phyloP scores from a whole-genome alignment of 306 rosid species.

The Vigna nakashimae region DNA sequence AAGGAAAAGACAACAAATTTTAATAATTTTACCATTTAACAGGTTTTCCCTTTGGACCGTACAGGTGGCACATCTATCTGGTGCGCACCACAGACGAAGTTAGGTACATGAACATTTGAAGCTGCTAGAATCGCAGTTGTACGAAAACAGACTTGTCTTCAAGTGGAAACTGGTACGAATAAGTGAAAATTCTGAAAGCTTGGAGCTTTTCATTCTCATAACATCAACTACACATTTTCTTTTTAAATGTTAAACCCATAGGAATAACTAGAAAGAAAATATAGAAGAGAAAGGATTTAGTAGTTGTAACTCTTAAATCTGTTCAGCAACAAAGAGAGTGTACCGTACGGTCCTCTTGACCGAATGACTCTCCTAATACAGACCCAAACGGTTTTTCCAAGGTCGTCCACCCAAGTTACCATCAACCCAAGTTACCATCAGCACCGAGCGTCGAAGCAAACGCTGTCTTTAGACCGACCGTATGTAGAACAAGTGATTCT shows the following conservation, averaged over 20 bases:
- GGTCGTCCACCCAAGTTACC: no score
- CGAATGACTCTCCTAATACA: no score
- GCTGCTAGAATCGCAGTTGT: neutral
- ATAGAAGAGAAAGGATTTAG: neutral
- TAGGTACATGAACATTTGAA: conserved; percentile 6
- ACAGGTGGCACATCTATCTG: neutral
- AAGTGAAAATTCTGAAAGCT: neutral
- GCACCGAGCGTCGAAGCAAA: no score
- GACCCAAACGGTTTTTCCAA: no score
- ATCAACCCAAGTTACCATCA: no score
- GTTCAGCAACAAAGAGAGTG: neutral
- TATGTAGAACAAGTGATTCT: no score
- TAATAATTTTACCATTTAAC: neutral
- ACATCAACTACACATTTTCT: neutral
- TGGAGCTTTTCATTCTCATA: neutral
- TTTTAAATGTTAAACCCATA: neutral
- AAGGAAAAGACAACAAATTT: neutral
- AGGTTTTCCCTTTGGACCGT: neutral
- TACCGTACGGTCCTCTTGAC: no score
- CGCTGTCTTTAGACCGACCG: no score
- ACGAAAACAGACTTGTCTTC: neutral
- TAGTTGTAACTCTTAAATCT: neutral
- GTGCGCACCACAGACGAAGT: neutral
- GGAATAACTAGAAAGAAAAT: neutral
- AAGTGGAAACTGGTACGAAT: neutral